A percentile compares a stretch with the other conserved stretches of the same genome.
These are phyloP conservation scores for Lactifluus rugatus DNA, from an alignment of 768 basidiomycete species.

Conservation along the genomic window DNA sequence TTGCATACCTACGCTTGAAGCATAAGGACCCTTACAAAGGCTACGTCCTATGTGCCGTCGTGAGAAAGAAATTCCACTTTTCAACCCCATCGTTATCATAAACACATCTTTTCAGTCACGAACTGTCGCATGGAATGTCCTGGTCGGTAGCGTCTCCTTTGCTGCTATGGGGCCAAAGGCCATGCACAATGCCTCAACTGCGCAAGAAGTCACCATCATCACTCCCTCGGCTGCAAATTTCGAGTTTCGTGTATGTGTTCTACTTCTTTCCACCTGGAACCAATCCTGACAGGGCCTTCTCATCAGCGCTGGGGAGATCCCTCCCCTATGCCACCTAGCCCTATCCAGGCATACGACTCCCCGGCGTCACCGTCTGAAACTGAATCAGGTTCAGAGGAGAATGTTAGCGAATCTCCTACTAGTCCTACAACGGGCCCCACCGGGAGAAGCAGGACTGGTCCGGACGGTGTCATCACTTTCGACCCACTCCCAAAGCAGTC, in stretches of 20 bases:
- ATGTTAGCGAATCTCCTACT: background rate
- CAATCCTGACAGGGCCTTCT: slow-evolving; percentile 8
- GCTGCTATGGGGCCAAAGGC: slow-evolving; percentile 67
- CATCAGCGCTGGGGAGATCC: slow-evolving; percentile 61
- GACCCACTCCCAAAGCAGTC: slow-evolving; percentile 60
- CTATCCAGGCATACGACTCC: slow-evolving; percentile 10
- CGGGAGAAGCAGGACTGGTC: slow-evolving; percentile 10
- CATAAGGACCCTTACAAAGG: slow-evolving; percentile 75
- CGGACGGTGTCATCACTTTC: slow-evolving; percentile 36
- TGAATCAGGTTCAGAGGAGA: background rate
- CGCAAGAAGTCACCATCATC: slow-evolving; percentile 70
- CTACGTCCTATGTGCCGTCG: slow-evolving; percentile 65
- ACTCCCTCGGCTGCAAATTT: slow-evolving; percentile 39
- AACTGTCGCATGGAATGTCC: slow-evolving; percentile 62
- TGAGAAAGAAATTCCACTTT: slow-evolving; percentile 36
- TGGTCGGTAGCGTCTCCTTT: slow-evolving; percentile 72
- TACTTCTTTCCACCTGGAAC: slow-evolving; percentile 44
- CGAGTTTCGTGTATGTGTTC: slow-evolving; percentile 34
- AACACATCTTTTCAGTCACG: slow-evolving; percentile 32
- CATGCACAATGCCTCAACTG: slow-evolving; percentile 72
- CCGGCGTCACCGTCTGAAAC: slow-evolving; percentile 3
- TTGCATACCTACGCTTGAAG: slow-evolving; percentile 68
- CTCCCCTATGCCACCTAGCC: slow-evolving; percentile 47
- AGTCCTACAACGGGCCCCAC: background rate
- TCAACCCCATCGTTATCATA: background rate